Base-by-base conservation (phyloP, 768 basidiomycete species). In the Rickenella mellea region DNA sequence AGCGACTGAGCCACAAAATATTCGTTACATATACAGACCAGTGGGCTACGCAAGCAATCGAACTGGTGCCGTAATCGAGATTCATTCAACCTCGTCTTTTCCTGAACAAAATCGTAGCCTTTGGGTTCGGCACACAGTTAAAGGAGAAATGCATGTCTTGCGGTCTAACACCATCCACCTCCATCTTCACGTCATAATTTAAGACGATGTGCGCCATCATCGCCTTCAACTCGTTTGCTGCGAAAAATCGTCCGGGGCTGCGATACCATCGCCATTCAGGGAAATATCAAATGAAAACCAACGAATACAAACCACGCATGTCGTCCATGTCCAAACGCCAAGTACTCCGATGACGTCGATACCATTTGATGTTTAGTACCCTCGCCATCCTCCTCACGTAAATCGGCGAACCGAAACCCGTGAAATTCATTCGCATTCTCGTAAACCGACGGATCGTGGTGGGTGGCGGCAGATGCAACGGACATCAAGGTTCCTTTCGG, bases 211-310 rank as follows among this genome's bases (percentile, higher is more conserved):
- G 55, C 1, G 70, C 71, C 28, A 65, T 50, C 54, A 76, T 63
- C 1, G 61, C 52, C 50, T 76, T 74, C 27, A 72, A 43, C 45
- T 67, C 67, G 39, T 62, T 67, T 19, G 63, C 63, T 12, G 68
- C 68, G 48, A 71, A 69, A 51, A 70, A 68, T 10, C 69, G 58
- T 24, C 69, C 67, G n/a, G 70, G 66, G 44, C 67, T 69, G 41
- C 26, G 8, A 12, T 7, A 29, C 30, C 8, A 40, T 20, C 3
- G 3, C 24, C n/a, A n/a, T n/a, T 6, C 22, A 6, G 5, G 14
- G 33, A 17, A 15, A 36, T 14, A 32, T 32, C n/a, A 32, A 7
- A 7, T n/a, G 10, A 22, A 36, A 4, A 2, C 6, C 22, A n/a
- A 6, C n/a, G 19, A 35, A 17, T 19, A 32, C 44, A 25, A 20